phyloP scores from a whole-genome alignment of 495 filamentous ascomycete species.

The Tuber microsphaerosporum region DNA sequence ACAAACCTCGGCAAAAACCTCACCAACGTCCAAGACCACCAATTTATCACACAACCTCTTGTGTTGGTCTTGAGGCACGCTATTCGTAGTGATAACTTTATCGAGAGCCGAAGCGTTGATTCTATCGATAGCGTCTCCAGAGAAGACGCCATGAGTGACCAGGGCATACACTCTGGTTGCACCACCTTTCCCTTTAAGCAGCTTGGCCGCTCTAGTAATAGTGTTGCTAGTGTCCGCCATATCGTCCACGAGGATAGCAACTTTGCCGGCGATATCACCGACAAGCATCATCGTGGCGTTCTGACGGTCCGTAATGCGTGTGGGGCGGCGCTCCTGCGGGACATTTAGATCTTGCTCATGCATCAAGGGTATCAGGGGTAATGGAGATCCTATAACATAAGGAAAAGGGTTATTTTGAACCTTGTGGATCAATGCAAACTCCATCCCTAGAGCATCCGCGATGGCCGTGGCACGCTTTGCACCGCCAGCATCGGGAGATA shows the following conservation, averaged over 20 bases:
- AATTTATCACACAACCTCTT: conserved; percentile 68
- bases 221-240: conserved; percentile 94
- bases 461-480: conserved; percentile 96
- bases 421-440: conserved; percentile 97
- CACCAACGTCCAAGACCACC: conserved; percentile 83
- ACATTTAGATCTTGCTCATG: conserved; percentile 19
- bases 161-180: conserved; percentile 81
- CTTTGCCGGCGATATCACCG: conserved; percentile 71
- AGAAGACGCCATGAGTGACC: conserved; percentile 88
- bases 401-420: conserved; percentile 44
- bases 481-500: conserved; percentile 92
- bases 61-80: conserved; percentile 81
- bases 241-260: conserved; percentile 87
- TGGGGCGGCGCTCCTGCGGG: conserved; percentile 86
- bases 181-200: conserved; percentile 79
- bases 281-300: conserved; percentile 99
- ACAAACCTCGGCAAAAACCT: conserved; percentile 83
- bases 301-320: conserved; percentile 82
- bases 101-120: conserved; percentile 88
- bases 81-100: conserved; percentile 89
- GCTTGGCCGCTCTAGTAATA: conserved; percentile 91
- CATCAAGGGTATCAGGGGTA: background rate
- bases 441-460: conserved; percentile 83
- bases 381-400: conserved; percentile 39
- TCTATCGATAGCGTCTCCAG: conserved; percentile 85